phyloP scores from a whole-genome alignment of 225 moss, liverwort and hornwort genomes.

The Bryoerythrophyllum caledonicum region DNA sequence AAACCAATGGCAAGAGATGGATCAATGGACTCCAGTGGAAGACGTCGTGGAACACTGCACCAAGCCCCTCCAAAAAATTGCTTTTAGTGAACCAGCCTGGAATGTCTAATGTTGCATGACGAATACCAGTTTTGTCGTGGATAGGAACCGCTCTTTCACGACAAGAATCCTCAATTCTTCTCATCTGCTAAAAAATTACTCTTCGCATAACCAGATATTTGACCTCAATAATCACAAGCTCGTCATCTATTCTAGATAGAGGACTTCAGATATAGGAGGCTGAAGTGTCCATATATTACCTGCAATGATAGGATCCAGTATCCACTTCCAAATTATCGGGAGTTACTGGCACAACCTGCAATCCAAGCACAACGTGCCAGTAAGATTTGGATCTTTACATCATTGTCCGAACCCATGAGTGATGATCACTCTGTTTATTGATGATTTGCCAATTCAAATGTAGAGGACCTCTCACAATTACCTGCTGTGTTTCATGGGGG shows the following conservation, averaged over 20 bases:
- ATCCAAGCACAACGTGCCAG: conserved; percentile 9
- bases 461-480: conserved; percentile 30
- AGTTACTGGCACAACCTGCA: conserved; percentile 70
- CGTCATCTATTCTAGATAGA: conserved; percentile 1
- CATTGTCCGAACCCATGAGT: neutral
- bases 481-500: conserved; percentile 96
- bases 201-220: neutral
- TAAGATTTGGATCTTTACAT: neutral
- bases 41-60: conserved; percentile 81
- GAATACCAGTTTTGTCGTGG: neutral
- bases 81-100: neutral
- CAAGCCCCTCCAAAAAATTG: neutral
- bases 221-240: neutral
- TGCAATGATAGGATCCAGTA: conserved; percentile 95
- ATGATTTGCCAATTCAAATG: neutral
- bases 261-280: neutral
- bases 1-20: conserved; percentile 96
- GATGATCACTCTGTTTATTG: neutral
- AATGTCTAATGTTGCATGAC: neutral
- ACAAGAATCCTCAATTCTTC: neutral
- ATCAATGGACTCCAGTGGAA: conserved; percentile 90
- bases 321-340: conserved; percentile 70
- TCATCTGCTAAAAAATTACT: neutral
- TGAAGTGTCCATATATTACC: conserved; percentile 42
- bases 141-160: conserved; percentile 3